phyloP scores from a whole-genome alignment of 2,329 filamentous ascomycete genomes.

The Colletotrichum orchidophilum region DNA sequence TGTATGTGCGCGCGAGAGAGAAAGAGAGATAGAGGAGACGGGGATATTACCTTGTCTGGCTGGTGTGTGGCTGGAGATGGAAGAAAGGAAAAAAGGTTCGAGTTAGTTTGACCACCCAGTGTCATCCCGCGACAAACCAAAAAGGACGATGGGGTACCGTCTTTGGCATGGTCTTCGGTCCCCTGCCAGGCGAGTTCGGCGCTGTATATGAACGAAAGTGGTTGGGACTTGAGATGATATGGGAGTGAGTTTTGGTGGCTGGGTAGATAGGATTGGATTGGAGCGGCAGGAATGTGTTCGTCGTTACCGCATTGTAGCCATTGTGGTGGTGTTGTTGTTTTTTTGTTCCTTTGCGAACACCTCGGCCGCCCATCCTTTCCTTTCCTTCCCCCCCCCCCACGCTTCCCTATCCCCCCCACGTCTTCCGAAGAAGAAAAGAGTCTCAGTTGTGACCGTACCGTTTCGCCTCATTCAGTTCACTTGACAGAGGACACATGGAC shows the following conservation, averaged over 20 bases:
- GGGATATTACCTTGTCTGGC: slow-evolving; percentile 7
- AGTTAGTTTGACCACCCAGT: background rate
- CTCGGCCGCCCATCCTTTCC: background rate
- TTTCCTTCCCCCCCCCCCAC: background rate
- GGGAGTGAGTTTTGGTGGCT: background rate
- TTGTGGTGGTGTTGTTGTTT: background rate
- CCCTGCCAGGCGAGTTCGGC: background rate
- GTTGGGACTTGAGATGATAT: background rate
- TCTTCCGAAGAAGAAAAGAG: background rate
- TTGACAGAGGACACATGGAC: background rate
- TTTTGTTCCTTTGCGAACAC: background rate
- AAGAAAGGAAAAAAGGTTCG: background rate
- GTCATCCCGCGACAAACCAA: background rate
- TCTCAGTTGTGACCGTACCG: background rate
- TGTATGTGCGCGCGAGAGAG: background rate
- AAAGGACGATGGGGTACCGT: background rate
- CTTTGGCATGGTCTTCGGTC: background rate
- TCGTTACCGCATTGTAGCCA: background rate
- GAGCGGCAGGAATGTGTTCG: background rate
- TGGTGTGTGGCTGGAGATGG: background rate
- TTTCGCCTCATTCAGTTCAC: background rate
- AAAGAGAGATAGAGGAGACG: background rate
- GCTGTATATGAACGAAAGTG: background rate
- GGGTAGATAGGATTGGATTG: background rate
- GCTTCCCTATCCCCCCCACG: background rate